phyloP scores from a whole-genome alignment of 345 rosid species.

The Brassica cretica region DNA sequence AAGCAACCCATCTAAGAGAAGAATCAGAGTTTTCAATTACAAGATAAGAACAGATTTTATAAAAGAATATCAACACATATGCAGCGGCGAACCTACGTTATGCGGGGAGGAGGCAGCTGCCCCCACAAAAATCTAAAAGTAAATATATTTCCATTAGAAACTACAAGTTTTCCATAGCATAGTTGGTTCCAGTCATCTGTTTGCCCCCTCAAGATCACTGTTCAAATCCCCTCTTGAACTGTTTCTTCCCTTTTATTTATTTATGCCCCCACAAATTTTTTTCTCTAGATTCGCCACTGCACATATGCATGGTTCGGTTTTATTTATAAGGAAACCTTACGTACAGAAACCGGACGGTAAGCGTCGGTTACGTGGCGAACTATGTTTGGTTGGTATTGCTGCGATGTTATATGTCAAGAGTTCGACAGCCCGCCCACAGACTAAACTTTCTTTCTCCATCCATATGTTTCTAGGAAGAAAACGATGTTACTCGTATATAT shows the following conservation, averaged over 20 bases:
- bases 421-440: slow-evolving; percentile 35
- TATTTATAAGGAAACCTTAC: background rate
- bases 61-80: slow-evolving; percentile 9
- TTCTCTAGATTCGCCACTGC: too few relatives aligned
- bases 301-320: slow-evolving; percentile 15
- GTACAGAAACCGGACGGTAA: background rate
- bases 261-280: too few relatives aligned
- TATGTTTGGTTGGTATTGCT: slow-evolving; percentile 1
- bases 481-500: background rate
- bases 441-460: slow-evolving; percentile 25
- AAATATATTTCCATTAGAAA: too few relatives aligned
- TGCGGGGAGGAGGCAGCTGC: too few relatives aligned
- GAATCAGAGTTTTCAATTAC: background rate
- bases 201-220: too few relatives aligned
- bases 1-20: slow-evolving; percentile 61
- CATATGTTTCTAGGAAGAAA: slow-evolving; percentile 22
- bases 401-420: slow-evolving; percentile 24
- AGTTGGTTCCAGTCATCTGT: too few relatives aligned
- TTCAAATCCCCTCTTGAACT: too few relatives aligned
- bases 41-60: background rate
- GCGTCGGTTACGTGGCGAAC: slow-evolving; percentile 6
- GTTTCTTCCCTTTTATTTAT: too few relatives aligned
- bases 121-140: too few relatives aligned
- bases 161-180: too few relatives aligned
- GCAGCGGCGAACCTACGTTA: too few relatives aligned